Evolutionary conservation across 805 yeast genomes (phyloP), one percentile per base, ranked within the genome.

Genomic region (Saccharomycopsis javanensis): DNA sequence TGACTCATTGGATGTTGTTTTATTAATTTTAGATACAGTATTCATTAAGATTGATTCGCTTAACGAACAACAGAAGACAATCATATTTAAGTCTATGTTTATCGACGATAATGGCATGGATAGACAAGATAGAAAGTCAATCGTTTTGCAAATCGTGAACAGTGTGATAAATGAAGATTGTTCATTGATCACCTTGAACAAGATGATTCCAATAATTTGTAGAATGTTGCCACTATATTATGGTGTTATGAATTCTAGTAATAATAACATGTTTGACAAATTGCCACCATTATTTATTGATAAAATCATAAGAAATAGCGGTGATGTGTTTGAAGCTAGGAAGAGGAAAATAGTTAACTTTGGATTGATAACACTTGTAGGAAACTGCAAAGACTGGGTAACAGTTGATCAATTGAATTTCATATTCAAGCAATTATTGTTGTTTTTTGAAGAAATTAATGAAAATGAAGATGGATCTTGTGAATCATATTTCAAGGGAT

Each of bases 361-460:
- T 67, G 1, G 63, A 72, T 48, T 48, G 71, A 56, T 69, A 5
- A 66, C 67, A 27, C 65, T 67, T 2, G 50, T 28, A 30, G 59
- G 46, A 30, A 57, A 57, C 33, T 10, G 25, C 23, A 11, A 16
- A 18, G 45, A 42, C 13, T 23, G 48, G 27, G 11, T 42, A 20
- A 20, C 25, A 10, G 15, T 13, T 20, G 28, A 4, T 42, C 28
- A 42, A 28, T 16, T 57, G 25, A 58, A 57, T 30, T 35, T 56
- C 7, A 63, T 72, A 10, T 67, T 79, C 4, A 68, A 74, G 2
- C 61, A 76, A 5, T 77, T 81, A 80, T 70, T 75, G 3, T 72
- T 77, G 54, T 75, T 85, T 59, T 66, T 88, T 53, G 97, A 91
- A 64, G 96, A 89, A 65, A 75, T 86, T 13, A 79, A 82, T 57